Evolutionary conservation across 73 alveolate species (phyloP).

Genomic region (Paramecium bursaria): DNA sequence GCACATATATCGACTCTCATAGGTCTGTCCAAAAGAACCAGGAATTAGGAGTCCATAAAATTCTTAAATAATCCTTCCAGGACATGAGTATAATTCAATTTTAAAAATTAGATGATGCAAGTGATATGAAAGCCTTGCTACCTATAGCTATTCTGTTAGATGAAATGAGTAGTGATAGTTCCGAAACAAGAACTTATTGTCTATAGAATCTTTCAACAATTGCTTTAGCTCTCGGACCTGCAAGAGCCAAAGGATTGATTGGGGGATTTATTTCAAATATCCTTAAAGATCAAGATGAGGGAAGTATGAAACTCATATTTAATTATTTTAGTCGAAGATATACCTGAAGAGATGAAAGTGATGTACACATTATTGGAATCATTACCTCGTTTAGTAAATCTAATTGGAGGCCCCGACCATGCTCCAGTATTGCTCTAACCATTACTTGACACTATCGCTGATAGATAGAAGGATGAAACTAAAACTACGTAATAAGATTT

Average conservation of each 20-base stretch:
- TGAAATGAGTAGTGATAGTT: constrained; percentile 6
- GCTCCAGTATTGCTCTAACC: constrained; percentile 16
- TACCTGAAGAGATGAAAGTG: constrained; percentile 42
- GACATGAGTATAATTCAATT: too few relatives aligned
- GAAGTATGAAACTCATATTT: background rate
- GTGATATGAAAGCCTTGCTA: background rate
- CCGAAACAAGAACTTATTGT: constrained; percentile 20
- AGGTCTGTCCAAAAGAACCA: too few relatives aligned
- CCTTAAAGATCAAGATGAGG: constrained; percentile 51
- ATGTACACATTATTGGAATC: constrained; percentile 47
- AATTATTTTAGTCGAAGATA: constrained; percentile 37
- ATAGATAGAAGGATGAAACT: constrained; percentile 40
- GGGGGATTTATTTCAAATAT: constrained; percentile 57
- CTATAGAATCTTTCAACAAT: background rate
- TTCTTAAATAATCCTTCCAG: too few relatives aligned
- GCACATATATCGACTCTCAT: too few relatives aligned
- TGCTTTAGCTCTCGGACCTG: constrained; percentile 37
- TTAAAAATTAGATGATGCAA: background rate
- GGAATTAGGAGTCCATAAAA: too few relatives aligned
- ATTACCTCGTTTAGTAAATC: constrained; percentile 23
- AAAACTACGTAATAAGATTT: constrained; percentile 19
- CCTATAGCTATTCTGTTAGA: constrained; percentile 13
- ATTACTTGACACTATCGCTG: constrained; percentile 23
- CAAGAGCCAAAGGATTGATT: constrained; percentile 32
- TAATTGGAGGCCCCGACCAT: constrained; percentile 47